A percentile compares a stretch with the other conserved stretches of the same genome.
Evolutionary conservation across 345 rosid genomes (phyloP).

Genomic region (Arabidopsis suecica): DNA sequence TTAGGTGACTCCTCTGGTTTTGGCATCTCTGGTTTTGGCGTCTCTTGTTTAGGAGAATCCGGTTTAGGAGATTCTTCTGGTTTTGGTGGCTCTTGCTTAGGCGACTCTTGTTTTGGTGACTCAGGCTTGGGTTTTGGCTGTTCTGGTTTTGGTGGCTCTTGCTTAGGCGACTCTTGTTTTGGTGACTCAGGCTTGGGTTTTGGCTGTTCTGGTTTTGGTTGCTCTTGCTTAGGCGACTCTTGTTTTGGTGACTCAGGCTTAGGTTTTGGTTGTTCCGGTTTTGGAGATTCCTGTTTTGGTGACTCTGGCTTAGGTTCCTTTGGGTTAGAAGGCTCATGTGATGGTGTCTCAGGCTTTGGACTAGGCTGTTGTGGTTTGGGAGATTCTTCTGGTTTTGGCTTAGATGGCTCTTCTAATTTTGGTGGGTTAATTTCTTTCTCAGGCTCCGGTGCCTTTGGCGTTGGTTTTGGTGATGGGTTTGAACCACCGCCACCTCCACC

Average conservation of each 20-base stretch:
- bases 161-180: slow-evolving; percentile 21
- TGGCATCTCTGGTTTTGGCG: not conserved
- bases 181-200: slow-evolving; percentile 29
- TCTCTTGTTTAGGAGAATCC: not conserved
- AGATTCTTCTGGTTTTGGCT: slow-evolving; percentile 34
- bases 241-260: slow-evolving; percentile 29
- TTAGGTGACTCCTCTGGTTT: slow-evolving; percentile 30
- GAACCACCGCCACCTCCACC: slow-evolving; percentile 30
- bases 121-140: not conserved
- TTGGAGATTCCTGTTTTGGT: slow-evolving; percentile 27
- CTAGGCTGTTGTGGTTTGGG: slow-evolving; percentile 31
- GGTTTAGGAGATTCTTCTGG: not conserved
- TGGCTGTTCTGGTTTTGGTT: not conserved
- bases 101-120: slow-evolving; percentile 14
- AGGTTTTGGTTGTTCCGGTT: slow-evolving; percentile 24
- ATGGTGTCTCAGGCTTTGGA: slow-evolving; percentile 29
- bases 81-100: slow-evolving; percentile 17
- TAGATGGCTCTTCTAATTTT: slow-evolving; percentile 22
- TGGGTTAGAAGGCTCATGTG: slow-evolving; percentile 39
- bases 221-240: slow-evolving; percentile 27
- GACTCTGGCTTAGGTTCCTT: slow-evolving; percentile 31
- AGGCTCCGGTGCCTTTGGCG: slow-evolving; percentile 37
- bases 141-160: slow-evolving; percentile 16
- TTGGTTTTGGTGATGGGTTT: slow-evolving; percentile 42
- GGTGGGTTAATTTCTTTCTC: slow-evolving; percentile 36